phyloP scores from a whole-genome alignment of 495 filamentous ascomycete species.

The Talaromyces thailandensis region DNA sequence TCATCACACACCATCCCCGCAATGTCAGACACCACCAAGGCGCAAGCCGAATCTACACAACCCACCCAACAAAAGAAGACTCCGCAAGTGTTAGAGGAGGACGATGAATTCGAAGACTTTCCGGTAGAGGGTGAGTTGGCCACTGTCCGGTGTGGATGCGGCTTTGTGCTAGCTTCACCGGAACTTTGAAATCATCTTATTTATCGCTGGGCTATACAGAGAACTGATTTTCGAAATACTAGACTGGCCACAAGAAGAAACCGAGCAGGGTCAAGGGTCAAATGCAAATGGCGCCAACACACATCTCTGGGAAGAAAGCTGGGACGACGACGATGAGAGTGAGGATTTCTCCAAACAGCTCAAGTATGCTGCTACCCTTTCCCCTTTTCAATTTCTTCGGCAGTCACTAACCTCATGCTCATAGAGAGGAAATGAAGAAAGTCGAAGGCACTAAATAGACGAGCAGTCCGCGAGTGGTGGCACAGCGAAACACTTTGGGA shows the following conservation, averaged over 20 bases:
- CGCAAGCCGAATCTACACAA: constrained; percentile 27
- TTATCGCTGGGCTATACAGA: background rate
- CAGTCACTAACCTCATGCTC: background rate
- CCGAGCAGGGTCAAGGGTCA: constrained; percentile 57
- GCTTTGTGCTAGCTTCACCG: background rate
- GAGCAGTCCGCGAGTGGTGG: background rate
- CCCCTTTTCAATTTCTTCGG: background rate
- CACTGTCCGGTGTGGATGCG: too few species aligned
- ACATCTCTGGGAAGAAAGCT: constrained; percentile 98
- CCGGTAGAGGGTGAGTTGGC: constrained; percentile 89
- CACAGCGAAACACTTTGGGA: background rate
- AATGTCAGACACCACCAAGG: constrained; percentile 33
- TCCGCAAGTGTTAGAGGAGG: constrained; percentile 74
- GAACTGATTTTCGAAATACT: background rate
- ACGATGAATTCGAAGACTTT: constrained; percentile 99
- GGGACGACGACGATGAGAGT: constrained; percentile 96
- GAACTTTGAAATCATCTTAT: background rate
- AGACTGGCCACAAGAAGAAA: constrained; percentile 88
- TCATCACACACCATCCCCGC: constrained; percentile 11
- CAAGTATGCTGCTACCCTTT: constrained; percentile 51
- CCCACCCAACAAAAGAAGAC: constrained; percentile 36
- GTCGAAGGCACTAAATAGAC: constrained; percentile 47
- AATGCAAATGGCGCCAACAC: constrained; percentile 43
- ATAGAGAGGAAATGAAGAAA: constrained; percentile 93
- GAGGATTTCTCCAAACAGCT: constrained; percentile 95